A percentile compares a stretch with the other conserved stretches of the same genome.
phyloP scores from a whole-genome alignment of 2,329 filamentous ascomycete species.

The Botryotinia calthae region DNA sequence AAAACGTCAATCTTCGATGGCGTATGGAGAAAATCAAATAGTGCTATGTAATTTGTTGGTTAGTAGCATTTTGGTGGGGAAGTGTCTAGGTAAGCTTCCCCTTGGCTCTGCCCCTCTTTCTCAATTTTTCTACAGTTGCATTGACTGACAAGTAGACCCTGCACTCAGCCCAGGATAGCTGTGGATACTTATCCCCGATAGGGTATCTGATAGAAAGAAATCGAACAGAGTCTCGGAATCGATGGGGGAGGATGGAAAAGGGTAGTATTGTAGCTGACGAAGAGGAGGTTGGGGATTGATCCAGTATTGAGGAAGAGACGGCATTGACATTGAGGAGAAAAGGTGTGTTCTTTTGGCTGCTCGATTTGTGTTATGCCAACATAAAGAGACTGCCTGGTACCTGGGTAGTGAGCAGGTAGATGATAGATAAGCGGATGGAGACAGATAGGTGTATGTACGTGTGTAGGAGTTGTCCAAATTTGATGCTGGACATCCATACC shows the following conservation, averaged over 20 bases:
- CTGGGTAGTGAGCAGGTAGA: no score
- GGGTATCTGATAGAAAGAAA: neutral
- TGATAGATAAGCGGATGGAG: neutral
- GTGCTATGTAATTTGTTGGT: neutral
- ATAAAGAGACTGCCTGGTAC: no score
- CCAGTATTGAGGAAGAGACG: neutral
- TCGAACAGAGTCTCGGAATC: neutral
- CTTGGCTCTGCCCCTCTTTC: slow-evolving; percentile 11
- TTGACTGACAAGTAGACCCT: slow-evolving; percentile 8
- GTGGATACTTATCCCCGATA: neutral
- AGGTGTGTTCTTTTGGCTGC: neutral
- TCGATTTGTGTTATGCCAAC: neutral
- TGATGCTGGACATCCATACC: neutral
- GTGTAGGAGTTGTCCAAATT: neutral
- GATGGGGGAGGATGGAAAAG: neutral
- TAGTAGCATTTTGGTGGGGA: slow-evolving; percentile 6
- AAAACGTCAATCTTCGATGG: neutral
- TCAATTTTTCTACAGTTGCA: neutral
- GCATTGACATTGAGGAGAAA: neutral
- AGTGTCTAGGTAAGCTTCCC: neutral
- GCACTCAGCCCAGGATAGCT: neutral
- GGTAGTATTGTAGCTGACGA: neutral
- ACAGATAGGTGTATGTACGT: neutral
- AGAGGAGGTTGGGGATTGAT: neutral
- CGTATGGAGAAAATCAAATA: neutral